Percentiles rank a stretch among this genome's conserved stretches.
Evolutionary conservation across 352 stramenopile genomes (phyloP).

Genomic region (Pythium rhizo-oryzae): DNA sequence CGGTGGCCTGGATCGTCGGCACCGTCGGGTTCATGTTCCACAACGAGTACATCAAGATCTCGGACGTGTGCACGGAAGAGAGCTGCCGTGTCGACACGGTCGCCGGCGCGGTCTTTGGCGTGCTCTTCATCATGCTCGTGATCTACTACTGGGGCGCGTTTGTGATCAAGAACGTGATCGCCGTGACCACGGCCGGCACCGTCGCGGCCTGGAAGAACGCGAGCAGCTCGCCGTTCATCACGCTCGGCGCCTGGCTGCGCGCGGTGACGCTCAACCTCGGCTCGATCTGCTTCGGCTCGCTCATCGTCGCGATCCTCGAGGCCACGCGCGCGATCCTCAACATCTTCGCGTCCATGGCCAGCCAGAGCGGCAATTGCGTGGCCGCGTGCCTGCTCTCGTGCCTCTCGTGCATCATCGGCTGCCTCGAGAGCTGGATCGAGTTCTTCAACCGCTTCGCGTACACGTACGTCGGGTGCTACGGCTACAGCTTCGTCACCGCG

Average conservation of each 20-base stretch:
- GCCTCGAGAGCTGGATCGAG: slow-evolving; percentile 84
- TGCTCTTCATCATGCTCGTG: slow-evolving; percentile 89
- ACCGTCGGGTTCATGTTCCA: slow-evolving; percentile 85
- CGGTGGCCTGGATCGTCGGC: slow-evolving; percentile 82
- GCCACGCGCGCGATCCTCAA: slow-evolving; percentile 69
- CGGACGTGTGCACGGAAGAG: slow-evolving; percentile 45
- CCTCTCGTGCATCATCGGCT: slow-evolving; percentile 76
- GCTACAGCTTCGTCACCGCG: slow-evolving; percentile 82
- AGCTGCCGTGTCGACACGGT: slow-evolving; percentile 55
- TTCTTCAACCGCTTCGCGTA: slow-evolving; percentile 92
- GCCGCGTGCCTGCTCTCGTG: slow-evolving; percentile 67
- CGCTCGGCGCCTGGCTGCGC: slow-evolving; percentile 72
- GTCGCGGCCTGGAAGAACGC: slow-evolving; percentile 91
- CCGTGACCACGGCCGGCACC: slow-evolving; percentile 87
- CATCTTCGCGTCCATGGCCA: slow-evolving; percentile 62
- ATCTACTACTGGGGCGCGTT: slow-evolving; percentile 93
- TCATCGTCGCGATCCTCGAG: slow-evolving; percentile 92
- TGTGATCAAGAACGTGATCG: slow-evolving; percentile 90
- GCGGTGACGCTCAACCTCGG: slow-evolving; percentile 90
- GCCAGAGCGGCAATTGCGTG: slow-evolving; percentile 75
- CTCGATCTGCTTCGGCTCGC: slow-evolving; percentile 92
- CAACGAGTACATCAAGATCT: slow-evolving; percentile 66
- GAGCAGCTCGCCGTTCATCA: slow-evolving; percentile 71
- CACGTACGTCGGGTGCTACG: slow-evolving; percentile 87
- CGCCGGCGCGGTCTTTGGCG: slow-evolving; percentile 54